These are phyloP conservation scores for Dysphania ambrosioides DNA, from an alignment of 148 eudicot species.

Conservation along the genomic window DNA sequence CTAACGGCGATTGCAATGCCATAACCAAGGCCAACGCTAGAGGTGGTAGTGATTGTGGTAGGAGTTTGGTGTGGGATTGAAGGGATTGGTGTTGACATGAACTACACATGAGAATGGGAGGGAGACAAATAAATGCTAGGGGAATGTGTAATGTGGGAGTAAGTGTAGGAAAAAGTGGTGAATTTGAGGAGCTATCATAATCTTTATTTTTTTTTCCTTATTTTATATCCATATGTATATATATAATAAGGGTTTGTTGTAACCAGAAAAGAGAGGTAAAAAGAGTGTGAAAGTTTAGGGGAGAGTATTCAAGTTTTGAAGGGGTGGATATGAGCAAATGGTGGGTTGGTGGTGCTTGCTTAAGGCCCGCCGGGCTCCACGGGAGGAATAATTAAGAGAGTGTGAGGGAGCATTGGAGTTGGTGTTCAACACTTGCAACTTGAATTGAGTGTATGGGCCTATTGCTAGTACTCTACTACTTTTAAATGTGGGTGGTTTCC, in stretches of 20 bases:
- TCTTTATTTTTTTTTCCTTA: too few relatives aligned
- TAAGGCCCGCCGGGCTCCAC: conserved; percentile 32
- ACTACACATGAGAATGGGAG: neutral
- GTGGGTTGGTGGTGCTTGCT: too few relatives aligned
- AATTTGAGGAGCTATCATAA: neutral
- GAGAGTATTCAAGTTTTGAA: neutral
- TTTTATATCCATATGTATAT: neutral
- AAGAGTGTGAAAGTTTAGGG: neutral
- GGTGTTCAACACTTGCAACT: conserved; percentile 11
- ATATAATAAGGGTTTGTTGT: neutral
- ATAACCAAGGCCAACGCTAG: conserved; percentile 30
- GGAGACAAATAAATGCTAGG: neutral
- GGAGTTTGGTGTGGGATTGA: conserved; percentile 17
- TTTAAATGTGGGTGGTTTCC: conserved; percentile 2
- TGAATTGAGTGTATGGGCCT: conserved; percentile 6
- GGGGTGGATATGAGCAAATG: too few relatives aligned
- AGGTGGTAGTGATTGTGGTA: neutral
- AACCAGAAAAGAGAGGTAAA: neutral
- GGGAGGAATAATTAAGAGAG: neutral
- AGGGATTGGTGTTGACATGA: conserved; percentile 27
- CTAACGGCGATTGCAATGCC: conserved; percentile 37
- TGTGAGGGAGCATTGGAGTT: conserved; percentile 21
- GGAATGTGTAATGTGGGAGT: too few relatives aligned
- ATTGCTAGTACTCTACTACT: too few relatives aligned
- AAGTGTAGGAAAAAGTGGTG: neutral